Conservation (phyloP, 2,329 filamentous ascomycete species). For the Fusarium paranaense region DNA sequence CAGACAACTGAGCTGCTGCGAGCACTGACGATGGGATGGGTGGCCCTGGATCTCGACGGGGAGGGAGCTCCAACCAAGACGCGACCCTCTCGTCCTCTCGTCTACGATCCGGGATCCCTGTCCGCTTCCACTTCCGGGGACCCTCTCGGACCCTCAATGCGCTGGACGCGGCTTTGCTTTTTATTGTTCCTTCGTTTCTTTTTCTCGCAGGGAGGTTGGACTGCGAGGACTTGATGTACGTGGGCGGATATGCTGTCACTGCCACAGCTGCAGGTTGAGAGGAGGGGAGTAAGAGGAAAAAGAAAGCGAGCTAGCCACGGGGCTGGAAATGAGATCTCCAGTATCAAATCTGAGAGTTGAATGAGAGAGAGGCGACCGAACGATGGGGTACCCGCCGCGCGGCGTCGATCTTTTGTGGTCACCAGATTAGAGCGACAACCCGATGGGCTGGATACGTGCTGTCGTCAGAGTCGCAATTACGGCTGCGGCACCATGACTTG, state of each 20-base stretch:
- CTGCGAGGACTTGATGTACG: neutral
- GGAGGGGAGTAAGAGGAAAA: neutral
- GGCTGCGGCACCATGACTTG: neutral
- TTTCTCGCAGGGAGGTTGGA: constrained; percentile 17
- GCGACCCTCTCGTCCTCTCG: neutral
- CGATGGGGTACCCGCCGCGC: neutral
- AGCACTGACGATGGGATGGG: constrained; percentile 9
- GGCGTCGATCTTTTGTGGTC: constrained; percentile 8
- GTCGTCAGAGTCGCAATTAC: constrained; percentile 20
- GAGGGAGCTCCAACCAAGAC: neutral
- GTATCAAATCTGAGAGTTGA: constrained; percentile 11
- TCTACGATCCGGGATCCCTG: constrained; percentile 11
- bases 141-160: constrained; percentile 9
- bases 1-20: constrained; percentile 5
- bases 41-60: neutral
- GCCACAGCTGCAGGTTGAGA: neutral
- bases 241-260: neutral
- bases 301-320: constrained; percentile 16
- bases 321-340: constrained; percentile 37
- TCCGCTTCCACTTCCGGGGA: neutral
- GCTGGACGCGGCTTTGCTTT: constrained; percentile 7
- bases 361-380: neutral
- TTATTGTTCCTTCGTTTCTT: constrained; percentile 17
- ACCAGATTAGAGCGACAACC: constrained; percentile 20
- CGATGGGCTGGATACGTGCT: constrained; percentile 18